Percentiles rank a stretch among this genome's conserved stretches.
Conservation (phyloP, 2,329 filamentous ascomycete genomes). For the Monilinia aucupariae region DNA sequence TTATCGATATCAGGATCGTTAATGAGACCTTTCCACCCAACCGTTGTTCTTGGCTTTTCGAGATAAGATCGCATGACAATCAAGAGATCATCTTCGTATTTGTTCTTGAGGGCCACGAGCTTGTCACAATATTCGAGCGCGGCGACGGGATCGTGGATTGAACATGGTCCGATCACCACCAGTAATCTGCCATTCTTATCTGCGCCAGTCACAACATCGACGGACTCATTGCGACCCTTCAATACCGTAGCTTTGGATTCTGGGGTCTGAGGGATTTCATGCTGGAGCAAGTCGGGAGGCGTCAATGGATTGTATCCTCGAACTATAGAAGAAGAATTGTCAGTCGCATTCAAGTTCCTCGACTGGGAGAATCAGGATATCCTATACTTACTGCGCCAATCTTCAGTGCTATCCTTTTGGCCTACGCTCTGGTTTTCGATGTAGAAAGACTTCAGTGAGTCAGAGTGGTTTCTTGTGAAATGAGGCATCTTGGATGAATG, state of each 20-base stretch:
- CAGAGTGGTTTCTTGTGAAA: slow-evolving; percentile 15
- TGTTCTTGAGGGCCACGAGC: slow-evolving; percentile 74
- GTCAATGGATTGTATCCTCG: slow-evolving; percentile 85
- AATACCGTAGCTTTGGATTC: slow-evolving; percentile 49
- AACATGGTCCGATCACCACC: slow-evolving; percentile 91
- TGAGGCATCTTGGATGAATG: slow-evolving; percentile 11
- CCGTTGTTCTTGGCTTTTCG: too few relatives aligned
- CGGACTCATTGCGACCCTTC: slow-evolving; percentile 56
- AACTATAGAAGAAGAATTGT: not conserved
- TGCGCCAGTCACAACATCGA: slow-evolving; percentile 62
- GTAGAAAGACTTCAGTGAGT: slow-evolving; percentile 53
- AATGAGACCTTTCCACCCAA: slow-evolving; percentile 60
- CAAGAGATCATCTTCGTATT: slow-evolving; percentile 81
- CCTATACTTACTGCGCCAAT: slow-evolving; percentile 68
- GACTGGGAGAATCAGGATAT: not conserved
- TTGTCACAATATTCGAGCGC: slow-evolving; percentile 90
- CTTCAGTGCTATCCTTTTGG: slow-evolving; percentile 67
- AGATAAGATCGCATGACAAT: slow-evolving; percentile 98
- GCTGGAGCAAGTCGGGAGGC: slow-evolving; percentile 87
- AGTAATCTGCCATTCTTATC: slow-evolving; percentile 55
- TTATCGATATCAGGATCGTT: slow-evolving; percentile 99
- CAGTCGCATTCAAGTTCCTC: slow-evolving; percentile 6
- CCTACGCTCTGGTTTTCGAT: slow-evolving; percentile 76
- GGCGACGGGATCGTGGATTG: slow-evolving; percentile 88
- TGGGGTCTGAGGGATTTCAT: slow-evolving; percentile 65